Evolutionary conservation across 1,284 basidiomycete genomes (phyloP).

Genomic region (Takashimella tepidaria): DNA sequence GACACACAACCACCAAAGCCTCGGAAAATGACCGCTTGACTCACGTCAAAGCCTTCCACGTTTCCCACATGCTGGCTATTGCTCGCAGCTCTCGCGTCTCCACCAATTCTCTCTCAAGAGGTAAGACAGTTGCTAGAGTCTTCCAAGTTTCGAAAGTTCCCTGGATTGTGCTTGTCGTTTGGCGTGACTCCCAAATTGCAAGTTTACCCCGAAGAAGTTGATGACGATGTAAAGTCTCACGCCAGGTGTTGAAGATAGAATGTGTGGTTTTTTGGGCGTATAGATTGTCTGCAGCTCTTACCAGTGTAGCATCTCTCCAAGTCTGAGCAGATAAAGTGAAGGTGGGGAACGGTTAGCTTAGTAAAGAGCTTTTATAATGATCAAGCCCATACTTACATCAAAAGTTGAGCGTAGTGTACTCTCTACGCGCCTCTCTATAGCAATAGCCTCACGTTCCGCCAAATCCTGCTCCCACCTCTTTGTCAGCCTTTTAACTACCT

Average conservation of each 20-base stretch:
- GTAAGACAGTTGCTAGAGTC: conserved; percentile 9
- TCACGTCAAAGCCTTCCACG: conserved; percentile 22
- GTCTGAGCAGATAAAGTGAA: background rate
- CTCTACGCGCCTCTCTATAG: background rate
- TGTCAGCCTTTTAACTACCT: conserved; percentile 20
- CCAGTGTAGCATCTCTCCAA: conserved; percentile 10
- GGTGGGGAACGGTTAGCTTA: too few species aligned
- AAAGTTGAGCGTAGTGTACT: conserved; percentile 8
- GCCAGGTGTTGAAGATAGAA: conserved; percentile 9
- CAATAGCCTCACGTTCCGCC: conserved; percentile 16
- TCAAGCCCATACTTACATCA: conserved; percentile 28
- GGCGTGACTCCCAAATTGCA: conserved; percentile 3
- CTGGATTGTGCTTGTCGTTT: background rate
- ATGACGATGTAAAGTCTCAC: conserved; percentile 1
- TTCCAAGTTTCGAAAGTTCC: conserved; percentile 17
- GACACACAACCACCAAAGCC: background rate
- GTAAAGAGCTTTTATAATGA: too few species aligned
- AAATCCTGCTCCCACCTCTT: conserved; percentile 36
- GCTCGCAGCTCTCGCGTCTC: conserved; percentile 5
- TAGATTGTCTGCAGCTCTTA: conserved; percentile 15
- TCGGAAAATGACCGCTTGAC: too few species aligned
- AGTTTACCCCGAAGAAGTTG: conserved; percentile 3
- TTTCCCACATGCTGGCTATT: conserved; percentile 16
- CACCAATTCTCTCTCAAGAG: conserved; percentile 9
- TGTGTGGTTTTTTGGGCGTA: background rate